phyloP scores from a whole-genome alignment of 305 asterid species.

The Vinca major region DNA sequence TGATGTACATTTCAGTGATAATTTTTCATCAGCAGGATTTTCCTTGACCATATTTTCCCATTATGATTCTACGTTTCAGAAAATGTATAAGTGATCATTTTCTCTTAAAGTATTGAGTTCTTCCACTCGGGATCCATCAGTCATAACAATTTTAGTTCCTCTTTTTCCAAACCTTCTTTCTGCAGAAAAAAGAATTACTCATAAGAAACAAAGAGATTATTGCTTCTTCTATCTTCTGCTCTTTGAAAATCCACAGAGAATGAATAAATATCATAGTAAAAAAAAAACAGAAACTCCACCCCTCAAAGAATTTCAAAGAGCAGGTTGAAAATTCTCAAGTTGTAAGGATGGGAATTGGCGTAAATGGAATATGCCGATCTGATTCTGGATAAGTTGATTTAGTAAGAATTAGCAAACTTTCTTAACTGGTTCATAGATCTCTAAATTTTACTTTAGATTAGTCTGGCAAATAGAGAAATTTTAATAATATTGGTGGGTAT shows the following conservation, averaged over 20 bases:
- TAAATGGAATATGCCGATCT: not conserved
- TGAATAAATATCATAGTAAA: not conserved
- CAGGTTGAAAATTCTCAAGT: not conserved
- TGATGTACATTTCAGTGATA: not conserved
- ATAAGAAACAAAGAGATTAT: not conserved
- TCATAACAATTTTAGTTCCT: constrained; percentile 55
- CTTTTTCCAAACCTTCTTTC: constrained; percentile 59
- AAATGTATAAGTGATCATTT: constrained; percentile 71
- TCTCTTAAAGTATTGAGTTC: constrained; percentile 64
- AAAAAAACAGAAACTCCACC: not conserved
- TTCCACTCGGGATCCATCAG: constrained; percentile 63
- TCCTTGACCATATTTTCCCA: not conserved
- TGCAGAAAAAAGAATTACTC: constrained; percentile 26
- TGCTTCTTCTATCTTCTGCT: not conserved
- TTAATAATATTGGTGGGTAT: not conserved
- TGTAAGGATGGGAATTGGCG: not conserved
- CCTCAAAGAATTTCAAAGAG: not conserved
- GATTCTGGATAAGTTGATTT: not conserved
- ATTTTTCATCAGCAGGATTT: not conserved
- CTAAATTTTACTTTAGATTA: not conserved
- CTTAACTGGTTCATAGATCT: not conserved
- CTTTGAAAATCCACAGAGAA: not conserved
- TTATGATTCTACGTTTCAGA: constrained; percentile 24
- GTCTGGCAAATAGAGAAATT: not conserved
- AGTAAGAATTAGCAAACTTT: not conserved